Evolutionary conservation across 306 rosid species (phyloP), one percentile per base, ranked within the genome.

Genomic region (Begonia loranthoides): DNA sequence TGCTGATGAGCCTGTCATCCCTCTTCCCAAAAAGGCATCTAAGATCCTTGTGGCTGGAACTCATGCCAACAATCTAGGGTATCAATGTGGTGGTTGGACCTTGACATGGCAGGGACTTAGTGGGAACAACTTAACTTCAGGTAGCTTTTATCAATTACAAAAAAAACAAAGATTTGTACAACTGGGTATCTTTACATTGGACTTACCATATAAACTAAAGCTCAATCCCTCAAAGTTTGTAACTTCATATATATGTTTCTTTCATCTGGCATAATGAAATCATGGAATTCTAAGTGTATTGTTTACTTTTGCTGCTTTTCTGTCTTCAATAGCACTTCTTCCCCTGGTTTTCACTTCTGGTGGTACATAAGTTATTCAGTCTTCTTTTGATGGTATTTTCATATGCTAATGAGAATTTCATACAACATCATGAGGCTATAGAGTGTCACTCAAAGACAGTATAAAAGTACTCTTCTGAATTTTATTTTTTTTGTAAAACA

Each of bases 41-140:
- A 39, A 50, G 56, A 59, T 50, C 13, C 34, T 59, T 7, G 64
- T 59, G n/a, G 56, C 64, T 13, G 64, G 64, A 50, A 38, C 55
- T 19, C 64, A 59, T 34, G 64, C 56, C 41, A 3, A 59, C 50
- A 59, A 59, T 21, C 22, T 59, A 1, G 64, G 64, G 1, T 59
- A 49, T 24, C 64, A 59, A 12, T 59, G 64, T 17, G 50, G 56
- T 45, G 64, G 64, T 6, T 50, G 64, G 64, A 49, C 64, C 13
- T 40, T 59, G 14, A 19, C 48, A 13, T 40, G 64, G 56, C 56
- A 59, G 50, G 64, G 64, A 9, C 39, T 50, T 19, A 38, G 49
- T 17, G 49, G 64, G 48, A 50, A 59, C 56, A 59, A 59, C 36
- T 55, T 12, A 11, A 59, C 56, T n/a, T n/a, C 56, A 10, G 64